Percentiles rank a stretch among this genome's conserved stretches.
Conservation (phyloP, 768 basidiomycete species). For the Mycena maculata region DNA sequence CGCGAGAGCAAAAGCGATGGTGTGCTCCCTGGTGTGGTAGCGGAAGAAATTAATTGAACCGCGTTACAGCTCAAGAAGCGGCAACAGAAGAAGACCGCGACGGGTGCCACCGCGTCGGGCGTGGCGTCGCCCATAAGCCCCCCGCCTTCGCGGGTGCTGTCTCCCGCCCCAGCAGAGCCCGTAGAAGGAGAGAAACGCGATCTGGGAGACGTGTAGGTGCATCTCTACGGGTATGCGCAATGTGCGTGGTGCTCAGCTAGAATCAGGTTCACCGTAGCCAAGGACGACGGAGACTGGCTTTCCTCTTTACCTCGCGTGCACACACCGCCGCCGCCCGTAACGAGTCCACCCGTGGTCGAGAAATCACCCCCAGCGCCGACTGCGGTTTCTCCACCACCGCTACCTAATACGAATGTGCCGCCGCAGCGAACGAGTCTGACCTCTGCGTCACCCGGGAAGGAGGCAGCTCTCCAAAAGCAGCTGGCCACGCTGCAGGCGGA, state of each 20-base stretch:
- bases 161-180: conserved; percentile 61
- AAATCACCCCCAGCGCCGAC: conserved; percentile 28
- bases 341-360: conserved; percentile 24
- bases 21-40: conserved; percentile 48
- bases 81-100: conserved; percentile 76
- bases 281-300: conserved; percentile 66
- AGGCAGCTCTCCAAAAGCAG: conserved; percentile 30
- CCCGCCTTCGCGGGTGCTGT: conserved; percentile 61
- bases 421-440: conserved; percentile 27
- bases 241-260: conserved; percentile 14
- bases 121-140: conserved; percentile 57
- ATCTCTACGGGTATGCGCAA: conserved; percentile 35
- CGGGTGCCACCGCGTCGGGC: conserved; percentile 47
- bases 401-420: conserved; percentile 32
- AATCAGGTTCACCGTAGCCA: conserved; percentile 50
- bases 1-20: conserved; percentile 87
- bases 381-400: conserved; percentile 25
- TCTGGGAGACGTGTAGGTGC: conserved; percentile 74
- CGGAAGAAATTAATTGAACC: conserved; percentile 16
- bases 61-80: conserved; percentile 79
- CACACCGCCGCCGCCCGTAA: conserved; percentile 39
- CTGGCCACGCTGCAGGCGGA: conserved; percentile 36
- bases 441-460: conserved; percentile 35
- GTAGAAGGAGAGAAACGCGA: conserved; percentile 62
- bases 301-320: conserved; percentile 63